Conservation (phyloP, 257 asterid species). For the Solanum tarijense region DNA sequence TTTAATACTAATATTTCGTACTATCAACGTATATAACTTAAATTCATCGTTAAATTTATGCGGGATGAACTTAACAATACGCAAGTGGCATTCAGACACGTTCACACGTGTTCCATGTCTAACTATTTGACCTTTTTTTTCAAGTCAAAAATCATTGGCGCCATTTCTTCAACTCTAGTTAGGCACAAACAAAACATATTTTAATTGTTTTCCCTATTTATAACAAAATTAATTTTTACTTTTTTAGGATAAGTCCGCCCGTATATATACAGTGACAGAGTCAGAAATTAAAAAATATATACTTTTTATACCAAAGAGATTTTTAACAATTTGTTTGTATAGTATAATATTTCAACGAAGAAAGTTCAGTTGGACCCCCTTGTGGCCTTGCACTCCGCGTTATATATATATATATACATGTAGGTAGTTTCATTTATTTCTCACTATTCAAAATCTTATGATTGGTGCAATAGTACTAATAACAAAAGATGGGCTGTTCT, state of each 20-base stretch:
- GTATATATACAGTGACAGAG: neutral
- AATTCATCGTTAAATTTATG: neutral
- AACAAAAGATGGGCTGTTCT: slow-evolving; percentile 31
- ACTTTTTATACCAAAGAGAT: neutral
- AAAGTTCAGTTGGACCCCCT: neutral
- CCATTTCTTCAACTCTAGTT: slow-evolving; percentile 56
- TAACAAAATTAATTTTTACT: neutral
- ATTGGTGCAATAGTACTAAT: neutral
- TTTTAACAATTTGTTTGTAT: neutral
- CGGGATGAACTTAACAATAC: neutral
- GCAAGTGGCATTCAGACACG: slow-evolving; percentile 9
- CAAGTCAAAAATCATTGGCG: slow-evolving; percentile 54
- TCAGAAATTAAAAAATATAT: rapidly evolving
- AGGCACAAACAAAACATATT: slow-evolving; percentile 29
- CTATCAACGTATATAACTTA: neutral
- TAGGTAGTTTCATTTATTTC: neutral
- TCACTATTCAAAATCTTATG: neutral
- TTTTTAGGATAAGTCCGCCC: neutral
- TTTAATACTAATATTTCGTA: neutral
- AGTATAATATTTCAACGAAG: neutral
- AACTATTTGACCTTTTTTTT: slow-evolving; percentile 10
- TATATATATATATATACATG: neutral
- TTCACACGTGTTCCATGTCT: slow-evolving; percentile 35
- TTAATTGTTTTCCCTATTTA: neutral
- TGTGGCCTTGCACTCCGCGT: no score